phyloP scores from a whole-genome alignment of 2,329 filamentous ascomycete species.

The Xylaria sp. region DNA sequence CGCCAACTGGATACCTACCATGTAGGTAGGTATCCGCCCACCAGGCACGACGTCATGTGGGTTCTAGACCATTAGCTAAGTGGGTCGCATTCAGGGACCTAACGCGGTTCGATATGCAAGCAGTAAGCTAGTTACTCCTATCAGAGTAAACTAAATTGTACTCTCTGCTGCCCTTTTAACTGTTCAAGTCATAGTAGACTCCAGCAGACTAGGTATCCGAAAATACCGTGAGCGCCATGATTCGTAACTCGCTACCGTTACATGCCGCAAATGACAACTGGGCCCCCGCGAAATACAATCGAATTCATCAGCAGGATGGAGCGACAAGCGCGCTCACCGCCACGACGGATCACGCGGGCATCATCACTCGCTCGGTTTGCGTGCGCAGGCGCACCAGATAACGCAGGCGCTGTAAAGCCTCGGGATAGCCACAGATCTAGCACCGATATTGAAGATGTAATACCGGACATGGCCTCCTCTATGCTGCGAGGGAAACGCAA shows the following conservation, averaged over 20 bases:
- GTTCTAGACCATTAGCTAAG: constrained; percentile 16
- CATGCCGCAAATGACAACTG: background rate
- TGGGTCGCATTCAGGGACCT: constrained; percentile 20
- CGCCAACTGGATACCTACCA: background rate
- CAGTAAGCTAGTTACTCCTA: too few species aligned
- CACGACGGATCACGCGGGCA: constrained; percentile 48
- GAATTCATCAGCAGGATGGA: constrained; percentile 38
- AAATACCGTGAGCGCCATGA: background rate
- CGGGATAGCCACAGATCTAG: constrained; percentile 32
- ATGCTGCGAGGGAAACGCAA: constrained; percentile 46
- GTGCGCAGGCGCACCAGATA: constrained; percentile 37
- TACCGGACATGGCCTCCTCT: constrained; percentile 36
- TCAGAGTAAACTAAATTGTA: background rate
- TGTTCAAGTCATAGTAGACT: too few species aligned
- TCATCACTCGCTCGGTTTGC: constrained; percentile 50
- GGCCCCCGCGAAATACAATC: constrained; percentile 22
- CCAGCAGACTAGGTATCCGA: background rate
- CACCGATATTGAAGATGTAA: constrained; percentile 49
- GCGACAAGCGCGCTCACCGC: constrained; percentile 40
- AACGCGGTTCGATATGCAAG: background rate
- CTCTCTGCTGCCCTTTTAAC: too few species aligned
- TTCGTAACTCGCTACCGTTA: background rate
- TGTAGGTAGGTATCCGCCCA: too few species aligned
- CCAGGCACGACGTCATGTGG: constrained; percentile 18
- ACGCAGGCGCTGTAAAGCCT: background rate